These are phyloP conservation scores for Aureobasidium uvarum DNA, from an alignment of 2,329 filamentous ascomycete genomes.

Conservation along the genomic window DNA sequence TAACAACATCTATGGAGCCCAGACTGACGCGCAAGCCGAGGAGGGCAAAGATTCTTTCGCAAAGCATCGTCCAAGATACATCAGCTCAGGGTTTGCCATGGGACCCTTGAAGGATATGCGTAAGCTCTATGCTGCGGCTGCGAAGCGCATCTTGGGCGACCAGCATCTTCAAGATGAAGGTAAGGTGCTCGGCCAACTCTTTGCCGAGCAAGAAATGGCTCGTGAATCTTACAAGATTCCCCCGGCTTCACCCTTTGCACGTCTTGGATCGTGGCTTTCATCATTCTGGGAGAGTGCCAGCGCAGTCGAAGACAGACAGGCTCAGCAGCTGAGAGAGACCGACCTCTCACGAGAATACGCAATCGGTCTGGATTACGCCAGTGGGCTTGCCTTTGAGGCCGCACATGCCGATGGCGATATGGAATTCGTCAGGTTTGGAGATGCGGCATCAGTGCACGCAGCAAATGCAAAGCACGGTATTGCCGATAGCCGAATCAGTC, in stretches of 20 bases:
- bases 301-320: neutral
- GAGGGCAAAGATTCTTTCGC: conserved; percentile 35
- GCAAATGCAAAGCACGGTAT: conserved; percentile 28
- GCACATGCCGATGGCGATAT: conserved; percentile 34
- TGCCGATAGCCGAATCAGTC: conserved; percentile 27
- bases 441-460: conserved; percentile 27
- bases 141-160: conserved; percentile 35
- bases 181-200: conserved; percentile 37
- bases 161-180: conserved; percentile 40
- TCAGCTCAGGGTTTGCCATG: conserved; percentile 33
- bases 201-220: conserved; percentile 37
- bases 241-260: neutral
- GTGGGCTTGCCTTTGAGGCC: conserved; percentile 33
- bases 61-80: conserved; percentile 47
- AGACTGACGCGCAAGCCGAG: conserved; percentile 50
- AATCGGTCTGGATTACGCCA: conserved; percentile 36
- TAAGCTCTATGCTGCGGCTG: conserved; percentile 35
- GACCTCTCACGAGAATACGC: conserved; percentile 41
- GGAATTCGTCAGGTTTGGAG: conserved; percentile 32
- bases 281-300: neutral
- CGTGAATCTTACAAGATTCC: conserved; percentile 33
- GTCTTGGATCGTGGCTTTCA: conserved; percentile 5
- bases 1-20: conserved; percentile 48
- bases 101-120: conserved; percentile 34
- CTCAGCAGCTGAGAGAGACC: conserved; percentile 8